Evolutionary conservation across 2,329 filamentous ascomycete species (phyloP).

Genomic region (Zymoseptoria passerinii): DNA sequence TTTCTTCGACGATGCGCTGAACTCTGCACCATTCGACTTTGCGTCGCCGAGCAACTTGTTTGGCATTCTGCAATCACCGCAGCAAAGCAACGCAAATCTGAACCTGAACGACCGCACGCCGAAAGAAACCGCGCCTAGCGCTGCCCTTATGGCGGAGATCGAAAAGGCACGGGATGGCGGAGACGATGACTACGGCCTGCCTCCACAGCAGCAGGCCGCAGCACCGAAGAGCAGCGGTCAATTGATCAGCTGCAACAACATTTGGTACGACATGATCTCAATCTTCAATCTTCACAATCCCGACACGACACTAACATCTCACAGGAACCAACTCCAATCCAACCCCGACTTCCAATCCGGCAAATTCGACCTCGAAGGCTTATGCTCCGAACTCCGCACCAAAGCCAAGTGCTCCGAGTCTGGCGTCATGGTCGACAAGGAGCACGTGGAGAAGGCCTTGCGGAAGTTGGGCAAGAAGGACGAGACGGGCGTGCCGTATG

Average conservation of each 20-base stretch:
- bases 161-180: slow-evolving; percentile 64
- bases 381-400: slow-evolving; percentile 86
- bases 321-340: slow-evolving; percentile 80
- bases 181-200: slow-evolving; percentile 50
- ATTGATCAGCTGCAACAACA: slow-evolving; percentile 77
- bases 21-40: slow-evolving; percentile 50
- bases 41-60: slow-evolving; percentile 67
- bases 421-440: slow-evolving; percentile 80
- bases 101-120: slow-evolving; percentile 4
- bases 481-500: slow-evolving; percentile 6
- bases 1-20: slow-evolving; percentile 57
- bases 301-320: neutral
- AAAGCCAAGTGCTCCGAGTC: slow-evolving; percentile 93
- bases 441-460: slow-evolving; percentile 65
- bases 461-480: slow-evolving; percentile 35
- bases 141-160: slow-evolving; percentile 65
- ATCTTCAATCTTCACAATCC: neutral
- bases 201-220: slow-evolving; percentile 8
- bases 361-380: slow-evolving; percentile 84
- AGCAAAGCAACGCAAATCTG: slow-evolving; percentile 16
- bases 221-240: slow-evolving; percentile 34
- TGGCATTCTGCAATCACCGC: slow-evolving; percentile 37
- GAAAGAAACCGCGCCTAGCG: slow-evolving; percentile 22
- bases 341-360: slow-evolving; percentile 83
- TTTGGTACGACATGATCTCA: slow-evolving; percentile 61